Base-by-base conservation (phyloP, 1,284 basidiomycete species). In the Sporisorium exsertum region DNA sequence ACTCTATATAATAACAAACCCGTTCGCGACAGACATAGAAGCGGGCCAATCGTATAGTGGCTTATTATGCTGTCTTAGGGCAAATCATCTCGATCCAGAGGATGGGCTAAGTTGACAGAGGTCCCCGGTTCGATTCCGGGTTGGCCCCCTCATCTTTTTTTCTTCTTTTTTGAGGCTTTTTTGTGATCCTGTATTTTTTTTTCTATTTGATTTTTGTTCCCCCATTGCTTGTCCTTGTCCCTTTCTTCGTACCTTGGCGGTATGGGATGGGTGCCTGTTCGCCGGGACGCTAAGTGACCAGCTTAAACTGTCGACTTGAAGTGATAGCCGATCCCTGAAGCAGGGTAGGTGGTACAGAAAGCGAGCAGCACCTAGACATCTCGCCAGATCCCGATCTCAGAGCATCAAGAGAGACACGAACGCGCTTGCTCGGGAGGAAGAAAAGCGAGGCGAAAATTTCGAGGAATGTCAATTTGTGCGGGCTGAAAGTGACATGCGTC, bases 51-150 rank as follows among this genome's bases (percentile, higher is more conserved):
- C 67, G 71, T 69, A 70, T 77, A 74, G 68, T 72, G 64, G 73
- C 73, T 76, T 76, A 76, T 76, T 76, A 76, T 76, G 69, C 73
- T 76, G 73, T 76, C 73, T 76, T 76, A 76, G 73, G 73, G 73
- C 54, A 18, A n/a, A 54, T 53, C 35, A 18, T 35, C 22, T 37
- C 22, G 12, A 37, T 27, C 10, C 3, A 8, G 29, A 26, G 42
- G 35, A 55, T 33, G 63, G 45, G 42, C 72, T 74, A 69, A 65
- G 72, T 74, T 74, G 72, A 69, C 72, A 74, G 72, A 74, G 72
- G 72, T 74, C 72, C 72, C 72, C 72, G 72, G 72, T 74, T 74
- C 72, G 72, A 74, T 74, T 74, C 72, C 72, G 72, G 72, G 72
- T 69, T 69, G 66, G 72, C 72, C 72, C 71, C n/a, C n/a, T n/a